Evolutionary conservation across 495 filamentous ascomycete genomes (phyloP), one percentile per base, ranked within the genome.

Genomic region (Penicillium nucicola): DNA sequence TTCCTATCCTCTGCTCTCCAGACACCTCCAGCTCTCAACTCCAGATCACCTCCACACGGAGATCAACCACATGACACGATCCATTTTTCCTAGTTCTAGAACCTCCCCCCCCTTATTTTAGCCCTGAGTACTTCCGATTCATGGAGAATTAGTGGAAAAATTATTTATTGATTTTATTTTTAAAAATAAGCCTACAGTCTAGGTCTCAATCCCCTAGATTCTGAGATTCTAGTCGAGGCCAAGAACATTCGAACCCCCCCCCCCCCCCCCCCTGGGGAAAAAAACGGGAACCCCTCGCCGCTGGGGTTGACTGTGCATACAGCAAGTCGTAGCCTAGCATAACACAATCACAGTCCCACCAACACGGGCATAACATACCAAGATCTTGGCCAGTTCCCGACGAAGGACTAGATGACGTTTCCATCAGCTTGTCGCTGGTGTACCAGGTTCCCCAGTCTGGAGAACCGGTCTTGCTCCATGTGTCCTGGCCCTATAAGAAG

Each of bases 1-100:
- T n/a, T n/a, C n/a, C n/a, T n/a, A n/a, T n/a, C n/a, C n/a, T n/a
- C 18, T 41, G 47, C 50, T 42, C 39, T 31, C 20, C 25, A 4
- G 25, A 28, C 25, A 8, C 7, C 25, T 28, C 25, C 25, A 28
- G 25, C 25, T 28, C 7, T 4, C 2, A 22, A 9, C 25, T 28
- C 25, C 5, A 28, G 7, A 23, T 10, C 17, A 42, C 36, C 43
- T 46, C 50, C 41, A 37, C 33, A 44, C 57, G 65, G 68, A 64
- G 64, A 71, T 71, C 67, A 64, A 54, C 55, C 69, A 72, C 67
- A 71, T 75, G 68, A 71, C 65, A 67, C 50, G 49, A 59, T 60
- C 50, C 56, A 64, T 58, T 70, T 73, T 70, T 67, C 53, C 37
- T 18, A 28, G 58, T 64, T 71, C 68, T 71, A 71, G 67, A 67